phyloP scores from a whole-genome alignment of 2,329 filamentous ascomycete species.

The Didymella pinodella region DNA sequence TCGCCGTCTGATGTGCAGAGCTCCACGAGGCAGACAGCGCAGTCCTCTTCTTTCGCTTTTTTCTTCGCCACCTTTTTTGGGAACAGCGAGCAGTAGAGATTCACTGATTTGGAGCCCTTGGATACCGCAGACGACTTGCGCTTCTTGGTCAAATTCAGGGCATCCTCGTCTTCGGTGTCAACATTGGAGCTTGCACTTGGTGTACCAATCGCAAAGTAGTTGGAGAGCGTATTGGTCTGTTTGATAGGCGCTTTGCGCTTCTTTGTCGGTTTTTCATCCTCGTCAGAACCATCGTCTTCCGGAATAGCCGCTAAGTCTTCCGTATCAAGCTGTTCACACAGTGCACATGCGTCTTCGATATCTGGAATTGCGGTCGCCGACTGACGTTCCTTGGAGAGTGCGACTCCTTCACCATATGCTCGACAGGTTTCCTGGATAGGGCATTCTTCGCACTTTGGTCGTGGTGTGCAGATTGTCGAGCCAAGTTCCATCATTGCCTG shows the following conservation, averaged over 20 bases:
- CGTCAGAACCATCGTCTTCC: constrained; percentile 27
- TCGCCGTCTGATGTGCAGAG: constrained; percentile 14
- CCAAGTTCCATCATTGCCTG: constrained; percentile 72
- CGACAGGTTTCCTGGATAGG: constrained; percentile 46
- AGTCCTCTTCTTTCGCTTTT: constrained; percentile 45
- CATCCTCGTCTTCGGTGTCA: constrained; percentile 21
- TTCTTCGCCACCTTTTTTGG: constrained; percentile 49
- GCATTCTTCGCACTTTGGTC: constrained; percentile 61
- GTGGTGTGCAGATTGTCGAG: constrained; percentile 68
- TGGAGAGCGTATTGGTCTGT: constrained; percentile 38
- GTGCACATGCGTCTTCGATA: constrained; percentile 44
- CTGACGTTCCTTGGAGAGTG: constrained; percentile 28
- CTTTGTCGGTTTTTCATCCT: constrained; percentile 31
- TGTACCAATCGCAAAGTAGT: constrained; percentile 40
- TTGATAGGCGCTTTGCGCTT: constrained; percentile 32
- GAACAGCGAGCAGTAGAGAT: constrained; percentile 46
- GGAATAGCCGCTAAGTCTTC: constrained; percentile 41
- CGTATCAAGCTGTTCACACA: constrained; percentile 41
- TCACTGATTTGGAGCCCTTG: constrained; percentile 24
- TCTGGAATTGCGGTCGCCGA: constrained; percentile 25
- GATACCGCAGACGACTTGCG: constrained; percentile 30
- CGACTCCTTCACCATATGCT: constrained; percentile 44
- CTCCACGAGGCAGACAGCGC: constrained; percentile 45
- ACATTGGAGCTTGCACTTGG: constrained; percentile 23
- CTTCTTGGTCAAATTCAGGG: constrained; percentile 27